Conservation (phyloP, 495 filamentous ascomycete genomes). For the Xylona heveae region DNA sequence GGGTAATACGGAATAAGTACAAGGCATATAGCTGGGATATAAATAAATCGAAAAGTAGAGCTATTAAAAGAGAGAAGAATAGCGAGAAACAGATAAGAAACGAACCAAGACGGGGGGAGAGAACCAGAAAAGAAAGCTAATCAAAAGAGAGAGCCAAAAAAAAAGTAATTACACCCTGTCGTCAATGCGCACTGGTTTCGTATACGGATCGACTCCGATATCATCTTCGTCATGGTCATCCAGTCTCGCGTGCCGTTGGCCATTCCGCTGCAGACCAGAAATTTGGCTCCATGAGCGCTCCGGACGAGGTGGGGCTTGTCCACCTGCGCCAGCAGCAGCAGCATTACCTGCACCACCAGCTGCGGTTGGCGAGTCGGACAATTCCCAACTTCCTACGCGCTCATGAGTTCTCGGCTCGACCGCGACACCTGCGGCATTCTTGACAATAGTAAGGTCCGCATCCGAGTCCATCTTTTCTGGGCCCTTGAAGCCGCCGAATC, state of each 20-base stretch:
- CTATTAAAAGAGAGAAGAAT: no score
- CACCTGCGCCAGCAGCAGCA: neutral
- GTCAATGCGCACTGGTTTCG: constrained; percentile 1
- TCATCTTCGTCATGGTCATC: constrained; percentile 1
- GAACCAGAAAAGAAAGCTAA: no score
- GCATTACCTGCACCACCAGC: neutral
- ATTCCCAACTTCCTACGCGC: constrained; percentile 30
- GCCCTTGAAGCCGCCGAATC: constrained; percentile 26
- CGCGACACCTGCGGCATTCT: constrained; percentile 12
- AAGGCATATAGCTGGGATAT: no score
- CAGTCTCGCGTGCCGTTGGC: no score
- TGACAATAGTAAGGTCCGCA: constrained; percentile 21
- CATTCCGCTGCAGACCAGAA: no score
- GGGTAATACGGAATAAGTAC: no score
- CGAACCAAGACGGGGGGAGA: no score
- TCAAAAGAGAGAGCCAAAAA: no score
- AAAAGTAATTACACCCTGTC: constrained; percentile 4
- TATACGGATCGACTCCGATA: neutral
- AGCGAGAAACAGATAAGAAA: no score
- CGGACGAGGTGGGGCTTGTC: neutral
- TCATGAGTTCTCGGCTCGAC: constrained; percentile 19
- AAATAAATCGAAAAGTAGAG: no score
- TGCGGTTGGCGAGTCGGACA: constrained; percentile 8
- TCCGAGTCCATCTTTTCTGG: constrained; percentile 25
- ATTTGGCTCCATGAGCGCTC: no score